phyloP scores from a whole-genome alignment of 75 land plant species.

The Gnetum montanum region DNA sequence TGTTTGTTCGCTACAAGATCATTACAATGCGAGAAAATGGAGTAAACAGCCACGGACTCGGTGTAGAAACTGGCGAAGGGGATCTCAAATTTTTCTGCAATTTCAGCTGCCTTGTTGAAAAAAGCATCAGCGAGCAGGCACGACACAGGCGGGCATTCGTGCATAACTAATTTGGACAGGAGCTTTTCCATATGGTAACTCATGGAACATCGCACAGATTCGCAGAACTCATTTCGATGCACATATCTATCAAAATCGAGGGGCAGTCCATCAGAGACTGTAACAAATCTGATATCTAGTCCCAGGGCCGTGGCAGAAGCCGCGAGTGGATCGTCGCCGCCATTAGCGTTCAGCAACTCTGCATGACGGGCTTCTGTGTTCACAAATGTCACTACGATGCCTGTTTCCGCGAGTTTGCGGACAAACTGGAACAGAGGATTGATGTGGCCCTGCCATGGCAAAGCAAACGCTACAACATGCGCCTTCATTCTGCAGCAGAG shows the following conservation, averaged over 20 bases:
- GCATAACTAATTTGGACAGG: neutral
- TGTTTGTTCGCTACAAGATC: constrained; percentile 23
- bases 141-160: neutral
- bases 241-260: constrained; percentile 21
- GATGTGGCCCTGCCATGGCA: constrained; percentile 30
- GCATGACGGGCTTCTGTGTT: constrained; percentile 33
- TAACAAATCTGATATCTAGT: constrained; percentile 26
- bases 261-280: constrained; percentile 33
- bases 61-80: constrained; percentile 33
- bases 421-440: constrained; percentile 40
- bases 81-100: constrained; percentile 23
- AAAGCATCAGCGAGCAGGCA: constrained; percentile 28
- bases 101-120: constrained; percentile 18
- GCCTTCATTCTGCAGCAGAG: too few relatives aligned
- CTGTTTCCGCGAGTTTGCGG: constrained; percentile 28
- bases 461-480: constrained; percentile 17
- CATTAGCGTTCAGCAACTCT: neutral
- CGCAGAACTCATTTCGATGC: constrained; percentile 25
- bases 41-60: constrained; percentile 24
- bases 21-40: constrained; percentile 25
- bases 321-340: constrained; percentile 8
- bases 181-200: constrained; percentile 30
- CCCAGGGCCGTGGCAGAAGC: constrained; percentile 13
- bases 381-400: constrained; percentile 44
- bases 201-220: constrained; percentile 11